Base-by-base conservation (phyloP, 169 alveolate species). In the Eimeria praecox region DNA sequence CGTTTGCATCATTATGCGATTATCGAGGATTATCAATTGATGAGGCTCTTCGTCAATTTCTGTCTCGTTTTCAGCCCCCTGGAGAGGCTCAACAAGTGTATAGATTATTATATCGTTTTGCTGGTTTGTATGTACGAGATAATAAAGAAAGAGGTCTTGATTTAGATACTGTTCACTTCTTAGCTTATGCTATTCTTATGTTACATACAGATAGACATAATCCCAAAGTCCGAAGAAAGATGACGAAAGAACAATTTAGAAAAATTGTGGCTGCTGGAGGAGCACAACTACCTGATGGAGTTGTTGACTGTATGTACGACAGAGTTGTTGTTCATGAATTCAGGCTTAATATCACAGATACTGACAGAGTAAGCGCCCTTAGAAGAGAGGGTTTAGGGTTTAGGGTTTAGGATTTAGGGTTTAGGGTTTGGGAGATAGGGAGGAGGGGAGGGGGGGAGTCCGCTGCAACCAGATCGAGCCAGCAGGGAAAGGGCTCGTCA, bases 71-170 rank as follows among this genome's bases (percentile, higher is more conserved):
- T 44, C 56, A 38, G 82, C 96, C 96, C 16, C 96, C 96, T 3
- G 96, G 96, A 38, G 96, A 94, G 75, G 91, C 96, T 30, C 96
- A 94, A 94, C 96, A 94, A 52, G 92, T 94, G 59, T 94, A 94
- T 38, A 12, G 96, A 4, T 35, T 94, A 30, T 40, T 94, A 71
- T 83, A 83, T 22, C 77, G 69, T 9, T 85, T 94, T 27, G 96
- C 96, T 40, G 80, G 44, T 49, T 66, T 83, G 66, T 94, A 94
- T 46, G 93, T 86, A 22, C 75, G 87, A 10, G 92, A 85, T 52
- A 78, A 94, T 35, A 52, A 66, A 35, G 96, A 83, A n/a, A 52
- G 64, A n/a, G 71, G 86, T 8, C n/a, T 94, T 16, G 94, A 85
- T 52, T 35, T 89, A 2, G 96, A 94, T 38, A 75, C 89, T 2